Conservation (phyloP, 495 filamentous ascomycete genomes). For the Staphylotrichum longicolle region DNA sequence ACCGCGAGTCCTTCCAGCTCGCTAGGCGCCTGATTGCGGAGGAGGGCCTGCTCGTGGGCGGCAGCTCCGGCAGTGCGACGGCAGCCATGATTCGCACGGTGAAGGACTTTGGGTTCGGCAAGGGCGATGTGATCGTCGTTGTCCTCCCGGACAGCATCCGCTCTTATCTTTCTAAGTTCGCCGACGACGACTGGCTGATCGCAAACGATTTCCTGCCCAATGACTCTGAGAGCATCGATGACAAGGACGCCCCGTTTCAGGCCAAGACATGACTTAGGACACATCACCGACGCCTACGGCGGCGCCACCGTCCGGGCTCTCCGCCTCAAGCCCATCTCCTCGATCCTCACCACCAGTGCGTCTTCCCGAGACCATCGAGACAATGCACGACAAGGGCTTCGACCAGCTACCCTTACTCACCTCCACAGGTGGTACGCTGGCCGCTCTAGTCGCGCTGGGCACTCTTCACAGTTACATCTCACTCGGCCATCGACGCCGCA, state of each 20-base stretch:
- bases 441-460: constrained; percentile 88
- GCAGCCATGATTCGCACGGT: constrained; percentile 77
- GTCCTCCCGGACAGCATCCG: constrained; percentile 93
- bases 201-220: constrained; percentile 80
- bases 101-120: constrained; percentile 68
- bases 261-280: constrained; percentile 33
- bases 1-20: constrained; percentile 85
- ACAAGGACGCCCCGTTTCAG: constrained; percentile 25
- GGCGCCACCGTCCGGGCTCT: constrained; percentile 75
- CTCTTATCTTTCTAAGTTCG: constrained; percentile 96
- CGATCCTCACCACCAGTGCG: constrained; percentile 62
- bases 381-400: constrained; percentile 94
- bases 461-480: constrained; percentile 88
- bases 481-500: constrained; percentile 66
- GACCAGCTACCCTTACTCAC: constrained; percentile 91
- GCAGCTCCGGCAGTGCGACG: constrained; percentile 90
- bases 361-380: constrained; percentile 88
- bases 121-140: constrained; percentile 83
- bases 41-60: constrained; percentile 91
- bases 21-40: constrained; percentile 88
- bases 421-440: constrained; percentile 64
- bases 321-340: constrained; percentile 87
- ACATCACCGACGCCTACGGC: constrained; percentile 56
- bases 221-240: constrained; percentile 43
- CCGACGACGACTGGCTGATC: constrained; percentile 96